Evolutionary conservation across 2,329 filamentous ascomycete species (phyloP).

Genomic region (Fusarium goolgardi): DNA sequence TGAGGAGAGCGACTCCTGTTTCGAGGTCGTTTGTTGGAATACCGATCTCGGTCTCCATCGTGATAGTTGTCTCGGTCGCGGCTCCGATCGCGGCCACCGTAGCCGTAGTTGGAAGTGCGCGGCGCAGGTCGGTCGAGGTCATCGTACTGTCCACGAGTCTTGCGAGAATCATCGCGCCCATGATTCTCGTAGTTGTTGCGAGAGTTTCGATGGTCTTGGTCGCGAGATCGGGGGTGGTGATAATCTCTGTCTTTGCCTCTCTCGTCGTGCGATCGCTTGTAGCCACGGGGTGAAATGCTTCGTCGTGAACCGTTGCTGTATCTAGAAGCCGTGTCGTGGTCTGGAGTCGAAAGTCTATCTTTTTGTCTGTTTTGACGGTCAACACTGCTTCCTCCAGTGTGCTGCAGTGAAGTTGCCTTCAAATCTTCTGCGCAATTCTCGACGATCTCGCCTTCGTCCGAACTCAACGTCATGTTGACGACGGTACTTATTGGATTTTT

Average conservation of each 20-base stretch:
- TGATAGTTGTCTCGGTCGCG: constrained; percentile 50
- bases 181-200: constrained; percentile 72
- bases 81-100: constrained; percentile 62
- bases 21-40: constrained; percentile 65
- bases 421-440: constrained; percentile 72
- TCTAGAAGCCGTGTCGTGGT: constrained; percentile 60
- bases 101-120: constrained; percentile 56
- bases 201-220: constrained; percentile 68
- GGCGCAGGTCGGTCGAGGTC: constrained; percentile 66
- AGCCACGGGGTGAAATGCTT: constrained; percentile 71
- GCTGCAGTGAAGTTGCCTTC: constrained; percentile 91
- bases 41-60: constrained; percentile 60
- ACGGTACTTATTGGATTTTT: constrained; percentile 40
- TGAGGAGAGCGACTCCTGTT: constrained; percentile 67
- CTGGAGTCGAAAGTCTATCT: constrained; percentile 70
- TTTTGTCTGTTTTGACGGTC: constrained; percentile 89
- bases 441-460: constrained; percentile 88
- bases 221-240: constrained; percentile 61
- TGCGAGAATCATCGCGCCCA: constrained; percentile 59
- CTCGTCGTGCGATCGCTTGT: constrained; percentile 75
- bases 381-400: constrained; percentile 83
- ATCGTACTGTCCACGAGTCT: constrained; percentile 64
- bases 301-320: constrained; percentile 58
- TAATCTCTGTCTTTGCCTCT: constrained; percentile 57
- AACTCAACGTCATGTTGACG: constrained; percentile 65